Conservation (phyloP, 2,329 filamentous ascomycete genomes). For the Penicillium sclerotigenum region DNA sequence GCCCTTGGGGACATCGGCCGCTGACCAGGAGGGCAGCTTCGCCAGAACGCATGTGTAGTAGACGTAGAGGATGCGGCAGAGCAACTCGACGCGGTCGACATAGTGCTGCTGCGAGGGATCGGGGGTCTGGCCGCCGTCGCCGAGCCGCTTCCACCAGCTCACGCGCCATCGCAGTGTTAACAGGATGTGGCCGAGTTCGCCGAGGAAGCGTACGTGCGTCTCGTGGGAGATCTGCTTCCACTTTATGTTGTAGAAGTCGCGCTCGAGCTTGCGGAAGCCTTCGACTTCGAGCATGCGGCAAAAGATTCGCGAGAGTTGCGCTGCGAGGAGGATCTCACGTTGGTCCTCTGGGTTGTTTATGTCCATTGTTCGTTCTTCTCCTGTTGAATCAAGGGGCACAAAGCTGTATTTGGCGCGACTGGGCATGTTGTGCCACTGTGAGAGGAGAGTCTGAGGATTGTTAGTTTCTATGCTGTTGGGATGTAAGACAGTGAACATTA, state of each 20-base stretch:
- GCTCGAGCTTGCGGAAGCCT: constrained; percentile 45
- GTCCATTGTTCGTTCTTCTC: constrained; percentile 40
- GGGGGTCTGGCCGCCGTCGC: constrained; percentile 36
- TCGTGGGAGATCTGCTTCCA: constrained; percentile 45
- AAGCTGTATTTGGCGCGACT: constrained; percentile 46
- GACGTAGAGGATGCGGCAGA: constrained; percentile 47
- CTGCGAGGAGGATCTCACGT: constrained; percentile 43
- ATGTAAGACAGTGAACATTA: constrained; percentile 25
- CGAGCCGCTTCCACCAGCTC: constrained; percentile 46
- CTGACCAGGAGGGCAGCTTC: constrained; percentile 42
- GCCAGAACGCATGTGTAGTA: constrained; percentile 46
- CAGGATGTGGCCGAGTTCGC: constrained; percentile 42
- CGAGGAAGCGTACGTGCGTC: constrained; percentile 41
- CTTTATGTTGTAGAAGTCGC: constrained; percentile 46
- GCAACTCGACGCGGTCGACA: constrained; percentile 39
- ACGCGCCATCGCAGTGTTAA: constrained; percentile 46
- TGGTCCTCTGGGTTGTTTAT: constrained; percentile 37
- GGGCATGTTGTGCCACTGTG: constrained; percentile 47
- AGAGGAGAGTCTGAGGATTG: constrained; percentile 38
- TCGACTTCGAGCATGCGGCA: constrained; percentile 48
- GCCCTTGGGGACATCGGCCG: constrained; percentile 37
- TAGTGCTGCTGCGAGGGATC: constrained; percentile 41
- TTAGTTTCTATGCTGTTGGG: neutral
- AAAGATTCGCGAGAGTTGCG: constrained; percentile 46
- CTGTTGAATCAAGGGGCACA: constrained; percentile 30